Evolutionary conservation across 768 basidiomycete species (phyloP).

Genomic region (Mycena haematopus): DNA sequence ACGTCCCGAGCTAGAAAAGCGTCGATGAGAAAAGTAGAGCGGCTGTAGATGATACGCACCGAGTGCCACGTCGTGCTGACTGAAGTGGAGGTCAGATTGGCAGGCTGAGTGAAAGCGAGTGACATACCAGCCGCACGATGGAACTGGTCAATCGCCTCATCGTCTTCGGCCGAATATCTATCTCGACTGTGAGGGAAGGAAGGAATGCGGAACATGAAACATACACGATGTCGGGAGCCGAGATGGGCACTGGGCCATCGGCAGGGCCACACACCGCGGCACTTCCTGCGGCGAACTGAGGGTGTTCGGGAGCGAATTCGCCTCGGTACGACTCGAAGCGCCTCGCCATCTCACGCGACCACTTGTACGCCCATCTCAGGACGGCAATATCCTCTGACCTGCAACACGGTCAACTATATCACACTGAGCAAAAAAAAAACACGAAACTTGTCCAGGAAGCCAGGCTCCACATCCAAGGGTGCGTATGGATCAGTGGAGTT

Average conservation of each 20-base stretch:
- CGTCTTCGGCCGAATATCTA: conserved; percentile 32
- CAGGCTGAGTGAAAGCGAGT: background rate
- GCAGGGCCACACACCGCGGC: conserved; percentile 7
- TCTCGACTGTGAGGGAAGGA: background rate
- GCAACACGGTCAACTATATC: background rate
- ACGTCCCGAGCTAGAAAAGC: conserved; percentile 52
- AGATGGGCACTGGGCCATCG: conserved; percentile 26
- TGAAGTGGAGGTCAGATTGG: background rate
- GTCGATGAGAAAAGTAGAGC: background rate
- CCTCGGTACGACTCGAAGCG: conserved; percentile 42
- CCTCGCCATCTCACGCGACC: conserved; percentile 45
- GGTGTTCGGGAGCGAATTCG: conserved; percentile 25
- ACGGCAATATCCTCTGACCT: conserved; percentile 36
- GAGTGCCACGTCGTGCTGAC: conserved; percentile 28
- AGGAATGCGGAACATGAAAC: background rate
- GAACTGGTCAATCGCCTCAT: conserved; percentile 31
- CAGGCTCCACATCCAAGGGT: conserved; percentile 39
- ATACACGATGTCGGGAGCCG: conserved; percentile 30
- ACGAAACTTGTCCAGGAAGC: conserved; percentile 43
- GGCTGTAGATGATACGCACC: background rate
- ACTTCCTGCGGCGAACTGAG: conserved; percentile 14
- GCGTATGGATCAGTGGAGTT: conserved; percentile 39
- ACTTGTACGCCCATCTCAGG: conserved; percentile 47
- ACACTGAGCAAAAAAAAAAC: background rate
- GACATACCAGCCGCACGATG: conserved; percentile 23